Base-by-base conservation (phyloP, 2,329 filamentous ascomycete genomes). In the Oidium heveae region DNA sequence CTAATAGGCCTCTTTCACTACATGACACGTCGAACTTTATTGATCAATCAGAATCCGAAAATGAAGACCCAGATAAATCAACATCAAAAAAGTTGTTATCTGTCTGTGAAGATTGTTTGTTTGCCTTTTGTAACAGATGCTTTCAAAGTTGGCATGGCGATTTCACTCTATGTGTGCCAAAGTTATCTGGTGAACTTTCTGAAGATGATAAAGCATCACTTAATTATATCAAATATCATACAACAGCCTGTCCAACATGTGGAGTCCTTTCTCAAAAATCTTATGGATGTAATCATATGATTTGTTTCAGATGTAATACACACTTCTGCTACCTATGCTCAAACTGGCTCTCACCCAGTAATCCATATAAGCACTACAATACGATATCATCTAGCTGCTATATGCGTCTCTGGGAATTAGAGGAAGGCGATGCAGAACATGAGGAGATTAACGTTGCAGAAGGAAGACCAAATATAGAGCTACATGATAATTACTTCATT, bases 311-410 rank as follows among this genome's bases (percentile, higher is more conserved):
- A 59, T 98, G 91, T 70, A 74, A 82, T 53, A 84, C 86, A 1
- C 89, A 96, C 66, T 96, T 95, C 66, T 98, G 91, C 70, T 96
- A 96, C 61, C 74, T 96, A 1, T 96, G 91, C 64, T 82, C 83
- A 0, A 75, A 80, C n/a, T 96, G 86, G 84, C 73, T 98, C 44
- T 75, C 82, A 55, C 77, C 84, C 0, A 72, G 70, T 18, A 91
- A 94, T 61, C 88, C 88, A 0, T 96, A 96, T 64, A 70, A 74
- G 55, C 91, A 98, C 66, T 98, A 88, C 70, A 94, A 94, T 64
- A 73, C 77, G 32, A 68, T 70, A 53, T 71, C 75, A 16, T 84
- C 78, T 1, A 71, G 71, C 12, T 98, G 91, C 65, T 93, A 82
- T 63, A 83, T 84, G 73, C 79, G 86, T 4, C 71, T 98, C 2